Evolutionary conservation across 306 rosid genomes (phyloP).

Genomic region (Cicer yamashitae): DNA sequence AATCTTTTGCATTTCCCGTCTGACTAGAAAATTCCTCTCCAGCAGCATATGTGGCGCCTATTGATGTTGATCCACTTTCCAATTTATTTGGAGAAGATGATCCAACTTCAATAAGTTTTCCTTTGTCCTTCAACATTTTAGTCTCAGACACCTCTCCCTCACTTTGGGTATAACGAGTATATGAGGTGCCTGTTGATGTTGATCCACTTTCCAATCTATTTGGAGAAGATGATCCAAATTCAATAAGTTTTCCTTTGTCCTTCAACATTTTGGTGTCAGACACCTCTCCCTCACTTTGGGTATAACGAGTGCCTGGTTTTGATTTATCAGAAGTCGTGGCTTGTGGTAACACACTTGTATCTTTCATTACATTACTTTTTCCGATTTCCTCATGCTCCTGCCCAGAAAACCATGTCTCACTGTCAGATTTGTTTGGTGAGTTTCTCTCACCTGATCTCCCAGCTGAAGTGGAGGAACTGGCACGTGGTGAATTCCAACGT

Average conservation of each 20-base stretch:
- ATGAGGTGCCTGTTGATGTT: constrained; percentile 55
- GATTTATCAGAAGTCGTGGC: constrained; percentile 52
- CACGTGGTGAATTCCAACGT: constrained; percentile 67
- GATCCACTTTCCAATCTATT: constrained; percentile 55
- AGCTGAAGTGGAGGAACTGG: constrained; percentile 61
- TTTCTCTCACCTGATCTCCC: constrained; percentile 60
- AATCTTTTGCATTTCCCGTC: constrained; percentile 53
- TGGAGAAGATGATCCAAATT: constrained; percentile 60
- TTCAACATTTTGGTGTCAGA: constrained; percentile 47
- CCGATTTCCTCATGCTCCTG: constrained; percentile 68
- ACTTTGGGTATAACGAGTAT: constrained; percentile 44
- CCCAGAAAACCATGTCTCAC: constrained; percentile 78
- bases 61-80: constrained; percentile 58
- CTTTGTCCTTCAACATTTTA: constrained; percentile 51
- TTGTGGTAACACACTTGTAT: constrained; percentile 51
- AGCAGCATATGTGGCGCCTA: constrained; percentile 58
- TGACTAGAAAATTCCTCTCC: constrained; percentile 56
- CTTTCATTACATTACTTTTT: constrained; percentile 49
- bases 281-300: constrained; percentile 54
- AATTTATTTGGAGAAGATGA: constrained; percentile 52
- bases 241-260: constrained; percentile 56
- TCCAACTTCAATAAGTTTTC: constrained; percentile 57
- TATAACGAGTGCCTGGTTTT: constrained; percentile 39
- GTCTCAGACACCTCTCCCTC: constrained; percentile 54
- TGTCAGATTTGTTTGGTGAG: constrained; percentile 69